phyloP scores from a whole-genome alignment of 2,329 filamentous ascomycete genomes.

The Mollisia scopiformis region DNA sequence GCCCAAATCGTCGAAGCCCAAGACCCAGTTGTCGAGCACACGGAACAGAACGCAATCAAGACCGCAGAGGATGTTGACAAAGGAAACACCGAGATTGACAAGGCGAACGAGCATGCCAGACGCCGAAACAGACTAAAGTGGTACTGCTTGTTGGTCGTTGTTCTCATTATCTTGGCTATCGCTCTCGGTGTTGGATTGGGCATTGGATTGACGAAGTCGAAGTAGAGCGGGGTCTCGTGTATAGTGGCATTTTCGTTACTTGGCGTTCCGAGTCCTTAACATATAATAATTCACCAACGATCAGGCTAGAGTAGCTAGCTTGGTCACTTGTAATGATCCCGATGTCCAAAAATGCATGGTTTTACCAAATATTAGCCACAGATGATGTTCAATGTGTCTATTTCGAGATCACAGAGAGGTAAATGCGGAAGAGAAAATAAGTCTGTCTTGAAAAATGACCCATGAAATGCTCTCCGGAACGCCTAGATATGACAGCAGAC shows the following conservation, averaged over 20 bases:
- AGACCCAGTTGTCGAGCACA: slow-evolving; percentile 62
- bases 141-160: slow-evolving; percentile 69
- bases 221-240: neutral
- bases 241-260: neutral
- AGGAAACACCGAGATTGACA: slow-evolving; percentile 70
- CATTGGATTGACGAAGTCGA: slow-evolving; percentile 34
- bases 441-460: neutral
- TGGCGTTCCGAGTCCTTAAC: slow-evolving; percentile 3
- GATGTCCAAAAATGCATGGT: neutral
- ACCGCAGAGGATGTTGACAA: slow-evolving; percentile 69
- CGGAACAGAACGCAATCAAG: slow-evolving; percentile 67
- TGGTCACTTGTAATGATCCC: neutral
- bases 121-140: slow-evolving; percentile 78
- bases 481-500: slow-evolving; percentile 1
- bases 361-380: neutral
- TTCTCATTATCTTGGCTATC: slow-evolving; percentile 62
- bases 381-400: neutral
- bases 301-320: neutral
- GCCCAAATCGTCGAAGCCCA: slow-evolving; percentile 75
- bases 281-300: neutral
- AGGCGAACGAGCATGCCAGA: slow-evolving; percentile 68
- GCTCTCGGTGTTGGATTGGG: slow-evolving; percentile 53
- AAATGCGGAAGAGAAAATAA: neutral
- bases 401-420: neutral
- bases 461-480: slow-evolving; percentile 11